Conservation (phyloP, 192 early-diverging fungal species). For the Entophlyctis luteolus region DNA sequence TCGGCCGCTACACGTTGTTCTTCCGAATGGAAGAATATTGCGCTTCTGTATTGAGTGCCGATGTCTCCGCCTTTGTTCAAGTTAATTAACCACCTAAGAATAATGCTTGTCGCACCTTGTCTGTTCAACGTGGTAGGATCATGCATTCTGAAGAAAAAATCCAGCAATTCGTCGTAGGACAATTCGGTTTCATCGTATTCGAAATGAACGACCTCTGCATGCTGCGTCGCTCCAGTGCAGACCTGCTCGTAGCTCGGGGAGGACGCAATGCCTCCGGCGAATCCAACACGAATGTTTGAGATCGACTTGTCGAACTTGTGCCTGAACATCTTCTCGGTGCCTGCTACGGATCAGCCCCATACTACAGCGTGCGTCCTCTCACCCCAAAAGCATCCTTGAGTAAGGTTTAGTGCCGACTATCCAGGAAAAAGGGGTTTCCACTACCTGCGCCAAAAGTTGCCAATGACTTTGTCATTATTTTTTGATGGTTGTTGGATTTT, state of each 20-base stretch:
- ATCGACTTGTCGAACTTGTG: background rate
- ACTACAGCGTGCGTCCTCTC: too few relatives aligned
- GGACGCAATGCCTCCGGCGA: background rate
- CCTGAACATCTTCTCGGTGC: conserved; percentile 1
- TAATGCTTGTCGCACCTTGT: conserved; percentile 54
- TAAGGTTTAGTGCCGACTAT: too few relatives aligned
- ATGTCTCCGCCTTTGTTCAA: conserved; percentile 48
- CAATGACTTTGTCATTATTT: too few relatives aligned
- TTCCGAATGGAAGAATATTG: conserved; percentile 75
- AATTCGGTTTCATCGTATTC: conserved; percentile 67
- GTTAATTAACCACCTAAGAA: background rate
- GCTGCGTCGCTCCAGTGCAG: conserved; percentile 7
- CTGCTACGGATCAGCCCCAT: too few relatives aligned
- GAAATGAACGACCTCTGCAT: conserved; percentile 9
- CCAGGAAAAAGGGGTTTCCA: too few relatives aligned
- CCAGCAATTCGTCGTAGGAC: conserved; percentile 68
- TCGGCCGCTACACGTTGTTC: conserved; percentile 74
- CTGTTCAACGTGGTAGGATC: conserved; percentile 82
- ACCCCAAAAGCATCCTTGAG: too few relatives aligned
- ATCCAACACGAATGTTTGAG: conserved; percentile 4
- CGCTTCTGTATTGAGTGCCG: conserved; percentile 82
- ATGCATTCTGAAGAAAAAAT: conserved; percentile 65
- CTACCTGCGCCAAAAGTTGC: too few relatives aligned
- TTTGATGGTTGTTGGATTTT: too few relatives aligned
- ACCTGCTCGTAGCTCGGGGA: conserved; percentile 7